Evolutionary conservation across 306 rosid genomes (phyloP), one percentile per base, ranked within the genome.

Genomic region (Fragaria iinumae): DNA sequence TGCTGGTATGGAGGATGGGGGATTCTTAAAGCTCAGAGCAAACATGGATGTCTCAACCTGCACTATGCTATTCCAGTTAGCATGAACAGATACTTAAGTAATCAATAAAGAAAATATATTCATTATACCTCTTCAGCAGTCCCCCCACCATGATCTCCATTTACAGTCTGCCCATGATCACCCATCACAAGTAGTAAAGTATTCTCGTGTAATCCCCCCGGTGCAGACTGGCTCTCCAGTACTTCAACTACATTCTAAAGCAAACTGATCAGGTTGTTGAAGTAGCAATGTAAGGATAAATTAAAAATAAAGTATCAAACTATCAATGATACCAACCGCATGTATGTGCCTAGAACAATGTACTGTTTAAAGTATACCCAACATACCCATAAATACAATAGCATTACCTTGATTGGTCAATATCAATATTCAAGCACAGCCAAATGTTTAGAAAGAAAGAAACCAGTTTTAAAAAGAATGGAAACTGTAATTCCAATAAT

Each of bases 61-160:
- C 78, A 80, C 63, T 77, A 75, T 67, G 76, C 70, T 29, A 74
- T 67, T 71, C 65, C n/a, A 68, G 72, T 76, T 82, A 79, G 84
- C 81, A 62, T n/a, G 57, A 81, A 48, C 12, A 3, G 66, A 67
- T 49, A 38, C 43, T 16, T 74, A 50, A 29, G 32, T 50, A 68
- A 49, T 1, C 8, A 1, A 14, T 36, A 41, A 48, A 38, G 18
- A 12, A 71, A 29, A 56, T 18, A 65, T 34, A 64, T 64, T 6
- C 17, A 34, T 36, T 72, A 17, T 78, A 92, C 98, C 96, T 95
- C 98, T 90, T 95, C 97, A 52, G 95, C 63, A 86, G 91, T 88
- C 70, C 98, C 98, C 53, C 98, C 98, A n/a, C 98, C 98, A 78
- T 95, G 98, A 86, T 92, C 98, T 66, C 98, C 98, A 82, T 95